Percentiles rank a stretch among this genome's conserved stretches.
Conservation (phyloP, 2,329 filamentous ascomycete genomes). For the Nigrospora sphaerica region DNA sequence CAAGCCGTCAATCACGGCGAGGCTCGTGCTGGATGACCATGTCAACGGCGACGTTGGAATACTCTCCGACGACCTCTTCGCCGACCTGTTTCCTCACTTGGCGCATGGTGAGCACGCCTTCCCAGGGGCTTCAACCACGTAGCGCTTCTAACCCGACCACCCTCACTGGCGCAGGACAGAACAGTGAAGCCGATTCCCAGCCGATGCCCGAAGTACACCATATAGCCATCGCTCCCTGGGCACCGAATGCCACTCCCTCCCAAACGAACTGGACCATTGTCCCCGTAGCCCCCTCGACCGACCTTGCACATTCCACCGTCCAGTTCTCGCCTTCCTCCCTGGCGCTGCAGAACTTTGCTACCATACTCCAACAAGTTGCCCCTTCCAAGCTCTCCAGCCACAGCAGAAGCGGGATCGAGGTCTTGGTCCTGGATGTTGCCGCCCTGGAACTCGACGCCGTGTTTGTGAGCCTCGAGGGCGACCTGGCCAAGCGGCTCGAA, state of each 20-base stretch:
- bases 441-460: slow-evolving; percentile 77
- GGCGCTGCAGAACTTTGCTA: slow-evolving; percentile 73
- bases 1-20: slow-evolving; percentile 70
- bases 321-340: slow-evolving; percentile 68
- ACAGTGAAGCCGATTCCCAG: slow-evolving; percentile 18
- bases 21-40: slow-evolving; percentile 77
- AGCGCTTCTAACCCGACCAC: background rate
- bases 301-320: slow-evolving; percentile 68
- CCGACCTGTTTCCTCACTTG: slow-evolving; percentile 67
- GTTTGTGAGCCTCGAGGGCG: slow-evolving; percentile 78
- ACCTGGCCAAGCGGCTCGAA: slow-evolving; percentile 72
- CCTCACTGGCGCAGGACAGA: slow-evolving; percentile 11
- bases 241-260: slow-evolving; percentile 49
- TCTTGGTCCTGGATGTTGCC: slow-evolving; percentile 73
- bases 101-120: slow-evolving; percentile 38
- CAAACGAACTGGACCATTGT: slow-evolving; percentile 78
- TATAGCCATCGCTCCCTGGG: slow-evolving; percentile 69
- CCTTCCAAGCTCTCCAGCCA: slow-evolving; percentile 68
- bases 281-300: slow-evolving; percentile 59
- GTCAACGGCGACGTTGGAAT: slow-evolving; percentile 80
- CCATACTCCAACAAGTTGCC: slow-evolving; percentile 63
- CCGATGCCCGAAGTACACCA: slow-evolving; percentile 41
- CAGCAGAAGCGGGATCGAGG: slow-evolving; percentile 72
- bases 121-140: background rate
- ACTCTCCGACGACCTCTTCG: slow-evolving; percentile 78